Base-by-base conservation (phyloP, 768 basidiomycete genomes). In the Coprinellus micaceus region DNA sequence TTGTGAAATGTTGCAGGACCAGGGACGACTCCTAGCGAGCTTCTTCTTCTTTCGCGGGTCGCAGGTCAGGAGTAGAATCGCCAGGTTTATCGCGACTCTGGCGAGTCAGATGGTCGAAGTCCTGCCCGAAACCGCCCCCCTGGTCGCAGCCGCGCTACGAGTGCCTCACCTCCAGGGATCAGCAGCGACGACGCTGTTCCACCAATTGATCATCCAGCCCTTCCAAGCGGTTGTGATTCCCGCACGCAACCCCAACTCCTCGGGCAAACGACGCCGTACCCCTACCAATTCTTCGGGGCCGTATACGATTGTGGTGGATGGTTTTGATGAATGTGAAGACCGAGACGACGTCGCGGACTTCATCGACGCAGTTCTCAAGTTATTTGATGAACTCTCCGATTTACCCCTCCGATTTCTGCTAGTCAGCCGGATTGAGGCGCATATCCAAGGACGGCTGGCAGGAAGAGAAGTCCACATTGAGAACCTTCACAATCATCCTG, bases 11-110 rank as follows among this genome's bases (percentile, higher is more conserved):
- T 37, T 41, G 11, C 48, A 22, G 0, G 48, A 10, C 2, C 17
- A 24, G 25, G 33, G 33, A 11, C 39, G 11, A 10, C 49, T 56
- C 4, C 25, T 26, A 5, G 49, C 48, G 19, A 50, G 39, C 21
- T 51, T 50, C 40, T 56, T 56, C 39, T 56, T 56, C 33, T 51
- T 50, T 19, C 49, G 55, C 11, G 44, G 28, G 2, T 10, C 25
- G 10, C 28, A 43, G n/a, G 48, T 41, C 40, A 40, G 48, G 26
- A 56, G 50, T 15, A 29, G 19, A 12, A 21, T 50, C 13, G 41
- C 41, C 25, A 50, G 39, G 4, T 50, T 50, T 10, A 29, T 41
- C 9, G 29, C 48, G 4, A 50, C 48, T 17, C 39, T 21, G 15
- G 39, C 37, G 39, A 48, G 24, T 33, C 55, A 50, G 24, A 41